Percentiles rank a stretch among this genome's conserved stretches.
These are phyloP conservation scores for Sporisorium scitamineum DNA, from an alignment of 1,284 basidiomycete genomes.

Conservation along the genomic window DNA sequence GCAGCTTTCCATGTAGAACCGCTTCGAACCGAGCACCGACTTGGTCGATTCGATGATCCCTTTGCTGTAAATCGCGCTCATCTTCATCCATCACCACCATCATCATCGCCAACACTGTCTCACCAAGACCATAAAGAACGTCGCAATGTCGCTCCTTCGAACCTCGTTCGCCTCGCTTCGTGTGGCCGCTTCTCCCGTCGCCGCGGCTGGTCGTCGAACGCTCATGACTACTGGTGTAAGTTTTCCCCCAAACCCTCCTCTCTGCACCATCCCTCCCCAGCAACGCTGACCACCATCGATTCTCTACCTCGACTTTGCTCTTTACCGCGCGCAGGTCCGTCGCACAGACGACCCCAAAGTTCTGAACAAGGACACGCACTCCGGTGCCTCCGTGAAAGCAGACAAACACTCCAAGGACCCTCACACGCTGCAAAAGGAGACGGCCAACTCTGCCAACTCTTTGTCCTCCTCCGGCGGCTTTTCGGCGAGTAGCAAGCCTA, in stretches of 20 bases:
- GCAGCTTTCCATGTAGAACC: neutral
- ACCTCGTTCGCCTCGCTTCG: slow-evolving; percentile 20
- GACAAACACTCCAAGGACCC: slow-evolving; percentile 54
- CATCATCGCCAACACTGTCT: slow-evolving; percentile 4
- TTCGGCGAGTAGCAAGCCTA: neutral
- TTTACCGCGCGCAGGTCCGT: slow-evolving; percentile 16
- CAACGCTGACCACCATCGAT: neutral
- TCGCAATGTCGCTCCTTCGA: slow-evolving; percentile 52
- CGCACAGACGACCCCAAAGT: slow-evolving; percentile 41
- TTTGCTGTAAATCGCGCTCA: neutral
- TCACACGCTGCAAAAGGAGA: slow-evolving; percentile 48
- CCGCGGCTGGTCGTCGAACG: slow-evolving; percentile 16
- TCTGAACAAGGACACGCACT: slow-evolving; percentile 45
- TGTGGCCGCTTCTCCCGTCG: slow-evolving; percentile 8
- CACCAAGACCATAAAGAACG: slow-evolving; percentile 16
- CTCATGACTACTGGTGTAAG: slow-evolving; percentile 41
- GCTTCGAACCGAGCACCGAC: neutral
- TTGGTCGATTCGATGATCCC: neutral
- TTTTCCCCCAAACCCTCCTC: neutral
- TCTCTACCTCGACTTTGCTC: neutral
- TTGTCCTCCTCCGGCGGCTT: too few species aligned
- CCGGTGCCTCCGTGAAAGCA: slow-evolving; percentile 49
- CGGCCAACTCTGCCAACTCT: slow-evolving; percentile 20
- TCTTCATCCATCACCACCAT: neutral
- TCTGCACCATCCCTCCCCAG: neutral